A percentile compares a stretch with the other conserved stretches of the same genome.
Evolutionary conservation across 2,329 filamentous ascomycete species (phyloP).

Genomic region (Cladophialophora yegresii): DNA sequence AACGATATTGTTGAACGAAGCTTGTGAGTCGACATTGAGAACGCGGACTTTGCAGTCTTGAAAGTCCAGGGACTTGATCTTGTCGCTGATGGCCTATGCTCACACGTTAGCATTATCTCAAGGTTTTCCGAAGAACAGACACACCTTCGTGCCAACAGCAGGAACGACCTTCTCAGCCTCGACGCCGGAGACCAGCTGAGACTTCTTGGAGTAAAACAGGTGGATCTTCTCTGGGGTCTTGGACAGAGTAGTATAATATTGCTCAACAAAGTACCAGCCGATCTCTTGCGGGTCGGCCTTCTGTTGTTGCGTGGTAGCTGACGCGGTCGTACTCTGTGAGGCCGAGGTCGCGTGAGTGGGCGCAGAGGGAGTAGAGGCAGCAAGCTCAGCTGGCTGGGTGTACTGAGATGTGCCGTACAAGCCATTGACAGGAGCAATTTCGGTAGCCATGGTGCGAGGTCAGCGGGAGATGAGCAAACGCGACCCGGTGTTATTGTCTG

Average conservation of each 20-base stretch:
- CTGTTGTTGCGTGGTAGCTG: conserved; percentile 39
- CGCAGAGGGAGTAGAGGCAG: conserved; percentile 35
- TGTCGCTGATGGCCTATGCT: conserved; percentile 81
- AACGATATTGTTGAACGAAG: conserved; percentile 88
- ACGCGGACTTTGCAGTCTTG: conserved; percentile 98
- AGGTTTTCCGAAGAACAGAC: conserved; percentile 39
- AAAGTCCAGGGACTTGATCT: conserved; percentile 89
- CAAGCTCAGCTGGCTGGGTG: conserved; percentile 36
- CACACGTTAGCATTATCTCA: conserved; percentile 10
- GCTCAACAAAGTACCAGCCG: conserved; percentile 99
- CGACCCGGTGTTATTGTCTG: background rate
- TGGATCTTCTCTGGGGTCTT: conserved; percentile 90
- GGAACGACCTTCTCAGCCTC: conserved; percentile 88
- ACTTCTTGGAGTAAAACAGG: conserved; percentile 95
- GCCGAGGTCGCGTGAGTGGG: conserved; percentile 31
- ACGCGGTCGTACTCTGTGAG: conserved; percentile 35
- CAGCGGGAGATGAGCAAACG: conserved; percentile 7
- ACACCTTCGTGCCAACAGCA: conserved; percentile 81
- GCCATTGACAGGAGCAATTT: conserved; percentile 34
- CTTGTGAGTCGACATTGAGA: conserved; percentile 95
- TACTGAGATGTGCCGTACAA: conserved; percentile 34
- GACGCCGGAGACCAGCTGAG: conserved; percentile 87
- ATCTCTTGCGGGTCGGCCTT: conserved; percentile 71
- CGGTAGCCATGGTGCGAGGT: conserved; percentile 33
- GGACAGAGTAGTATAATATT: conserved; percentile 98